phyloP scores from a whole-genome alignment of 169 alveolate genomes.

The Plasmodium chabaudi region DNA sequence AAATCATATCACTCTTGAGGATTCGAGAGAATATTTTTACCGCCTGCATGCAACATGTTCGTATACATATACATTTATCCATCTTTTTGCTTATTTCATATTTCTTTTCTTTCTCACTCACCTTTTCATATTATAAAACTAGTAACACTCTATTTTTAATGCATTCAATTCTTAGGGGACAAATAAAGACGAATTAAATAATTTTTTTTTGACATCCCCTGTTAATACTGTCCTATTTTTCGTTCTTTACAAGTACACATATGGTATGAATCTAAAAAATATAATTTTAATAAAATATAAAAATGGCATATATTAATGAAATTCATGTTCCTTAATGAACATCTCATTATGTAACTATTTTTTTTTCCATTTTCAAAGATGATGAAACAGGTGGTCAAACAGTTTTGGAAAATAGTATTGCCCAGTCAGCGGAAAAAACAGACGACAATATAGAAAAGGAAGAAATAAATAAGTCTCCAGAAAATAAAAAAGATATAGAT shows the following conservation, averaged over 20 bases:
- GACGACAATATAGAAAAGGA: background rate
- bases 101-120: slow-evolving; percentile 6
- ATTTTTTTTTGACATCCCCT: slow-evolving; percentile 54
- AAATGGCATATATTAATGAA: background rate
- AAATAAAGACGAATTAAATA: slow-evolving; percentile 44
- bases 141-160: slow-evolving; percentile 11
- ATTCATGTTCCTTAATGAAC: background rate
- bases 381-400: background rate
- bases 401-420: background rate
- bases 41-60: slow-evolving; percentile 37
- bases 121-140: background rate
- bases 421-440: background rate
- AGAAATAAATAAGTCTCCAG: background rate
- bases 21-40: slow-evolving; percentile 41
- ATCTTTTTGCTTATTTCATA: background rate
- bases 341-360: background rate
- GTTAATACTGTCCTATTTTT: slow-evolving; percentile 50
- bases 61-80: background rate
- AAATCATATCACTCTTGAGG: slow-evolving; percentile 36
- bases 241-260: slow-evolving; percentile 26
- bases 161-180: slow-evolving; percentile 12
- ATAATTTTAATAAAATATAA: background rate
- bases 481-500: background rate
- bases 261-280: slow-evolving; percentile 29
- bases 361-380: background rate